These are phyloP conservation scores for Heterobasidion parviporum DNA, from an alignment of 1,284 basidiomycete species.

Conservation along the genomic window DNA sequence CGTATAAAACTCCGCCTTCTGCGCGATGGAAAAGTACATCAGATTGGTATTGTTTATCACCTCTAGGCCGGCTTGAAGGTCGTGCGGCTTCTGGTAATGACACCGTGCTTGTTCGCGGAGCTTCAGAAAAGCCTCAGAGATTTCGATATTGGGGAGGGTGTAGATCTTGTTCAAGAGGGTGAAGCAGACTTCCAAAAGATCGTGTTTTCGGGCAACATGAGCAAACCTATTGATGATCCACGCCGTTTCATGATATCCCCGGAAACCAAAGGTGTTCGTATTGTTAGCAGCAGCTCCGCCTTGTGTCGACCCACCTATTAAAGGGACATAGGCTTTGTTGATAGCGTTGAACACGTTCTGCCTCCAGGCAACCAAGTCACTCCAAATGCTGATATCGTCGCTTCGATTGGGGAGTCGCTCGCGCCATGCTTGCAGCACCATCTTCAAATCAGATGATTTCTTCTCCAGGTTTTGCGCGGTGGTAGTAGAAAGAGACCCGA, in stretches of 20 bases:
- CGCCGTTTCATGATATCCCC: slow-evolving; percentile 99
- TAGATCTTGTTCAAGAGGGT: slow-evolving; percentile 96
- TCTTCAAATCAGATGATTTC: slow-evolving; percentile 92
- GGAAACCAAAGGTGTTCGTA: slow-evolving; percentile 85
- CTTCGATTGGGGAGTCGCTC: slow-evolving; percentile 97
- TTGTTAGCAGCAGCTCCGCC: slow-evolving; percentile 43
- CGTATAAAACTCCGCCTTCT: slow-evolving; percentile 99
- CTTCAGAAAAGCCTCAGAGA: slow-evolving; percentile 98
- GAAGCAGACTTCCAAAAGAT: slow-evolving; percentile 94
- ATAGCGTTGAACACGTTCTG: slow-evolving; percentile 91
- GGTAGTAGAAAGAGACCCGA: slow-evolving; percentile 84
- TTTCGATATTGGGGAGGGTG: slow-evolving; percentile 98
- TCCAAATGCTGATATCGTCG: slow-evolving; percentile 99
- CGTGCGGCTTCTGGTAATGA: slow-evolving; percentile 94
- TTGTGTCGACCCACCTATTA: slow-evolving; percentile 56
- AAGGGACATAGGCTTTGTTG: slow-evolving; percentile 93
- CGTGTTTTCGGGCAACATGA: slow-evolving; percentile 98
- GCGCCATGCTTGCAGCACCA: slow-evolving; percentile 94
- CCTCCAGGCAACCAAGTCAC: slow-evolving; percentile 95
- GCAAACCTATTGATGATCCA: slow-evolving; percentile 99
- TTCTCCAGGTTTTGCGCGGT: slow-evolving; percentile 89
- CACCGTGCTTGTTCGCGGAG: slow-evolving; percentile 99
- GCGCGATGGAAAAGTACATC: slow-evolving; percentile 92
- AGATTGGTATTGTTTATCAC: slow-evolving; percentile 99
- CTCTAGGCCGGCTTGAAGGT: slow-evolving; percentile 90